Evolutionary conservation across 805 yeast species (phyloP).

Genomic region (Candida xyloterini): DNA sequence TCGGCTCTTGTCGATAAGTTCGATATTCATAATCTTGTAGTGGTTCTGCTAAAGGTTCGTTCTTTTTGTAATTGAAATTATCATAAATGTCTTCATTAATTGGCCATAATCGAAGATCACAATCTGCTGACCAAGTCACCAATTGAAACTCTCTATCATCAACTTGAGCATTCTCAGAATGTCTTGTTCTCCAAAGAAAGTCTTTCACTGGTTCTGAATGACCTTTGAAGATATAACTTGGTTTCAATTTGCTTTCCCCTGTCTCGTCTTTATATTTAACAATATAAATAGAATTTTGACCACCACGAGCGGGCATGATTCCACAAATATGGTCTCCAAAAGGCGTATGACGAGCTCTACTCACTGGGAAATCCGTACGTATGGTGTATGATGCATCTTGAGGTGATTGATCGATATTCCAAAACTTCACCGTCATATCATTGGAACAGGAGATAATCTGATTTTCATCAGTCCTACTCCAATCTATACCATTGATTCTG

Average conservation of each 20-base stretch:
- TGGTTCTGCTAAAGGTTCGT: slow-evolving; percentile 34
- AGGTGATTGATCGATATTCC: slow-evolving; percentile 57
- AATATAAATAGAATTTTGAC: slow-evolving; percentile 59
- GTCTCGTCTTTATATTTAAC: slow-evolving; percentile 44
- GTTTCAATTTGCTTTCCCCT: slow-evolving; percentile 41
- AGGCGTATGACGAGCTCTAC: slow-evolving; percentile 85
- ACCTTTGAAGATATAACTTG: slow-evolving; percentile 66
- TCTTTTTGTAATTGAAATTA: slow-evolving; percentile 42
- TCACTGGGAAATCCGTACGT: slow-evolving; percentile 76
- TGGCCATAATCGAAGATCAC: slow-evolving; percentile 83
- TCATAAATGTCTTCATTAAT: slow-evolving; percentile 47
- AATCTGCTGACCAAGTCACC: slow-evolving; percentile 92
- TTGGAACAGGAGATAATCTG: slow-evolving; percentile 80
- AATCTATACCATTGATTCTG: slow-evolving; percentile 87
- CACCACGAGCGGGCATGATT: slow-evolving; percentile 88
- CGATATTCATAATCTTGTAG: slow-evolving; percentile 36
- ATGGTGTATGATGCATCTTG: slow-evolving; percentile 55
- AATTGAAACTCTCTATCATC: slow-evolving; percentile 84
- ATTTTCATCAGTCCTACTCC: slow-evolving; percentile 56
- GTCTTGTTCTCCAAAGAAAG: slow-evolving; percentile 79
- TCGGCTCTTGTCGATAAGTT: slow-evolving; percentile 54
- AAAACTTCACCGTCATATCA: slow-evolving; percentile 77
- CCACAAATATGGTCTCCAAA: slow-evolving; percentile 82
- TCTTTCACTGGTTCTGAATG: slow-evolving; percentile 85
- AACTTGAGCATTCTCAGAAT: slow-evolving; percentile 38